Percentiles rank a stretch among this genome's conserved stretches.
phyloP scores from a whole-genome alignment of 768 basidiomycete species.

The Dacryopinax spathularia region DNA sequence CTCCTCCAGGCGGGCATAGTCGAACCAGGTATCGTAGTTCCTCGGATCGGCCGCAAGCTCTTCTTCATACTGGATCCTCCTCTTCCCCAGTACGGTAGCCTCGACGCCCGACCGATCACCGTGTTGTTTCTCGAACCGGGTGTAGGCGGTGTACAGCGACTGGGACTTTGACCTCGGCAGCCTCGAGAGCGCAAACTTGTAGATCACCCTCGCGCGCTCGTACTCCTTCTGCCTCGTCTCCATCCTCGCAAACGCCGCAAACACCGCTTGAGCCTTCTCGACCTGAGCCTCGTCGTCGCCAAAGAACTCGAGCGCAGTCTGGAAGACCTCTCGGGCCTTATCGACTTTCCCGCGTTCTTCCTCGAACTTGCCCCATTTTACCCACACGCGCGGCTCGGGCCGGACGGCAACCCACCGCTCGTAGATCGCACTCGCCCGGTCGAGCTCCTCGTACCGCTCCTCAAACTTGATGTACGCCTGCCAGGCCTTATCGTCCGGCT shows the following conservation, averaged over 20 bases:
- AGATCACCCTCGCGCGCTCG: conserved; percentile 91
- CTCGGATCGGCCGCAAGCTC: conserved; percentile 80
- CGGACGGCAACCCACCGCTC: conserved; percentile 63
- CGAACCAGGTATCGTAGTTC: conserved; percentile 98
- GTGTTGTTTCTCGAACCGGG: conserved; percentile 96
- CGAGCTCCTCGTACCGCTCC: conserved; percentile 78
- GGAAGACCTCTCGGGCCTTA: conserved; percentile 76
- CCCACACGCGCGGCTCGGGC: conserved; percentile 50
- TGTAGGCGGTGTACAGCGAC: conserved; percentile 78
- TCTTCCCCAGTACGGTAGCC: conserved; percentile 86
- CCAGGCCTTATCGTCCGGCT: conserved; percentile 99
- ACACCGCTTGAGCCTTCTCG: conserved; percentile 82
- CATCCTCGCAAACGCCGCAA: conserved; percentile 91
- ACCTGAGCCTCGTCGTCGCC: conserved; percentile 79
- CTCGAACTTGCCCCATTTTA: conserved; percentile 52
- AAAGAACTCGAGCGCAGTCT: conserved; percentile 79
- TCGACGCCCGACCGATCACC: conserved; percentile 80
- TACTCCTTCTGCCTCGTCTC: conserved; percentile 92
- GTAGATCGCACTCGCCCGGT: conserved; percentile 83
- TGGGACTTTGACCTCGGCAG: conserved; percentile 86
- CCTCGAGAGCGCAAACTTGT: conserved; percentile 95
- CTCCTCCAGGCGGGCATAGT: conserved; percentile 87
- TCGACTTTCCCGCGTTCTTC: conserved; percentile 46
- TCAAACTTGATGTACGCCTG: conserved; percentile 99
- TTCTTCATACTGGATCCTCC: conserved; percentile 98